phyloP scores from a whole-genome alignment of 129 eudicot genomes.

The sunflower (Helianthus annuus) region DNA sequence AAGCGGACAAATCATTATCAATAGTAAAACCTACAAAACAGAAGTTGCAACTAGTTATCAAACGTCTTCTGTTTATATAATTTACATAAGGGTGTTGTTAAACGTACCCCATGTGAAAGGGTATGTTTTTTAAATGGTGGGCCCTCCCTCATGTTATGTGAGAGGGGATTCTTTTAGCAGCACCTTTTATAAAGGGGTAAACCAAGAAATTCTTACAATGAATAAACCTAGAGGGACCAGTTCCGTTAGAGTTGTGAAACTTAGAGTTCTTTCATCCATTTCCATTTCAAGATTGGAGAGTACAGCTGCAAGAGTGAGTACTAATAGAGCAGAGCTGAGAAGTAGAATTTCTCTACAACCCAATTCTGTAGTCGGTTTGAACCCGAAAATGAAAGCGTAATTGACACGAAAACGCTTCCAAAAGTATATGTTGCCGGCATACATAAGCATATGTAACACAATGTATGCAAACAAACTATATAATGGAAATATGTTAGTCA shows the following conservation, averaged over 20 bases:
- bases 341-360: slow-evolving; percentile 68
- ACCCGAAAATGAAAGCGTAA: slow-evolving; percentile 60
- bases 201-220: slow-evolving; percentile 39
- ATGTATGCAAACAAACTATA: slow-evolving; percentile 51
- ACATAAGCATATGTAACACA: slow-evolving; percentile 69
- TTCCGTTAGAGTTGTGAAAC: slow-evolving; percentile 48
- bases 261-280: slow-evolving; percentile 49
- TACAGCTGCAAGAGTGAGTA: slow-evolving; percentile 68
- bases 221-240: slow-evolving; percentile 55
- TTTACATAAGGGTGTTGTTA: not conserved
- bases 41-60: not conserved
- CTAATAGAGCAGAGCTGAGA: slow-evolving; percentile 61
- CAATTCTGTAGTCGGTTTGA: slow-evolving; percentile 59
- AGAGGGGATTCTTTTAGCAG: too few relatives aligned
- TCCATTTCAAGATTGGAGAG: slow-evolving; percentile 73
- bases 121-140: too few relatives aligned
- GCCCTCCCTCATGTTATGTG: too few relatives aligned
- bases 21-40: slow-evolving; percentile 47
- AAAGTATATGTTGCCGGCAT: slow-evolving; percentile 50
- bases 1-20: slow-evolving; percentile 34
- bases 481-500: slow-evolving; percentile 59
- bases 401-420: slow-evolving; percentile 75
- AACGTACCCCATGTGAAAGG: too few relatives aligned
- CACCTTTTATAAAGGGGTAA: not conserved
- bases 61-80: not conserved